These are phyloP conservation scores for Fusarium stilboides DNA, from an alignment of 2,329 filamentous ascomycete genomes.

Conservation along the genomic window DNA sequence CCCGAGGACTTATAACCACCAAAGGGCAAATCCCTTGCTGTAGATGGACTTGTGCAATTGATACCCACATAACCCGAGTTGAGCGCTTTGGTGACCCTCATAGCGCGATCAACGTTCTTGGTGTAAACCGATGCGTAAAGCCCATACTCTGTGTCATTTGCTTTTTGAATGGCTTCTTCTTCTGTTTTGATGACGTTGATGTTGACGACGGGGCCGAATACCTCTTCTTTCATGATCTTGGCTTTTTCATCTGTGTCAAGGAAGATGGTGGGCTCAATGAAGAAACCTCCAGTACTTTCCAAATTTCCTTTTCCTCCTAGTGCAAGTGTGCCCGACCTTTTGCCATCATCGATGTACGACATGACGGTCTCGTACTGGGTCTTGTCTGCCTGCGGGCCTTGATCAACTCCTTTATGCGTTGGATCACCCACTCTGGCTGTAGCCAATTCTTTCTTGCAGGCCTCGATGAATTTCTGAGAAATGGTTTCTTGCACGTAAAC, in stretches of 20 bases:
- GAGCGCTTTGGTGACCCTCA: constrained; percentile 65
- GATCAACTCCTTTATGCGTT: constrained; percentile 1
- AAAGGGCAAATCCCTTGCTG: constrained; percentile 30
- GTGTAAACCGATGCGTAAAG: constrained; percentile 72
- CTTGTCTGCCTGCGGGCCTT: constrained; percentile 36
- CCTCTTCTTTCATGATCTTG: constrained; percentile 71
- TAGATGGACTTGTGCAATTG: constrained; percentile 57
- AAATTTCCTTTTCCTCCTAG: constrained; percentile 30
- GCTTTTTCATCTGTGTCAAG: constrained; percentile 47
- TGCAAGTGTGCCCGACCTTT: constrained; percentile 13
- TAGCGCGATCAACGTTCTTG: constrained; percentile 63
- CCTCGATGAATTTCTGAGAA: constrained; percentile 48
- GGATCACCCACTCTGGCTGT: constrained; percentile 26
- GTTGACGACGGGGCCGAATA: constrained; percentile 75
- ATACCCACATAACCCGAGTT: constrained; percentile 75
- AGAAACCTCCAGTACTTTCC: constrained; percentile 27
- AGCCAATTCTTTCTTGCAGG: constrained; percentile 19
- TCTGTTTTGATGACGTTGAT: constrained; percentile 63
- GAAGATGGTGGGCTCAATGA: constrained; percentile 41
- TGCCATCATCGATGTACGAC: constrained; percentile 36
- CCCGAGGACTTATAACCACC: constrained; percentile 40
- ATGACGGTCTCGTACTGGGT: constrained; percentile 32
- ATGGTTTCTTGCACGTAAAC: constrained; percentile 70
- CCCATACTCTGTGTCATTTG: constrained; percentile 67
- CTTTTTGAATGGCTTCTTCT: constrained; percentile 52